Evolutionary conservation across 768 basidiomycete species (phyloP), one percentile per base, ranked within the genome.

Genomic region (Suillus bovinus): DNA sequence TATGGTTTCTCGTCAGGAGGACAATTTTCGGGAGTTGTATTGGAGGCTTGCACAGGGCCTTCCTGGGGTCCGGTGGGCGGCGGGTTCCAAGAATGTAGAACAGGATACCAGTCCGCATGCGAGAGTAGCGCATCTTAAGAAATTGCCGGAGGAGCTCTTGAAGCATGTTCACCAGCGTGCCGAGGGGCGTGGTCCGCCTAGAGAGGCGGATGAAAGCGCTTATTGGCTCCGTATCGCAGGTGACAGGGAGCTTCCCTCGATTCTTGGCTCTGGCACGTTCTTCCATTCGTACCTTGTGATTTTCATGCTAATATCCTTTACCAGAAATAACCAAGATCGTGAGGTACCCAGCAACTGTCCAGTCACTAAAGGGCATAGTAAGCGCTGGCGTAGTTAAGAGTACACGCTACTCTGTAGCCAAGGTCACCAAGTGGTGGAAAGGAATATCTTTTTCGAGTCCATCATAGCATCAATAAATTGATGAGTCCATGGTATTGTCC

Each of bases 1-100:
- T 75, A 98, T 99, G 68, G 96, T 99, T 46, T 79, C 81, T 61
- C 86, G 86, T 57, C 93, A 97, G 77, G 80, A 82, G 20, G 82
- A 82, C 20, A 93, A 95, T 73, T 99, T 99, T 77, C 84, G 85
- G 62, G 91, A 91, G 71, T 78, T 99, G 62, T 99, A 99, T 79
- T 86, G 87, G 72, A 84, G 88, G 31, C 79, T 93, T 16, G 90
- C 88, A 4, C 83, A 85, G 31, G 92, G 89, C 0, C 76, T 94
- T 1, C 93, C 93, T 16, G 92, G 93, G 22, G 89, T 93, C 17
- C 82, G 87, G 70, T 94, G 92, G 93, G 78, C 79, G 5, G 68
- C 74, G 17, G 75, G 83, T 49, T 76, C 79, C 66, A 61, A 71
- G 49, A 74, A 68, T 61, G 85, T 94, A 60, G 79, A 89, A 77